Evolutionary conservation across 2,329 filamentous ascomycete species (phyloP), one percentile per base, ranked within the genome.

Genomic region (Parastagonospora avenae): DNA sequence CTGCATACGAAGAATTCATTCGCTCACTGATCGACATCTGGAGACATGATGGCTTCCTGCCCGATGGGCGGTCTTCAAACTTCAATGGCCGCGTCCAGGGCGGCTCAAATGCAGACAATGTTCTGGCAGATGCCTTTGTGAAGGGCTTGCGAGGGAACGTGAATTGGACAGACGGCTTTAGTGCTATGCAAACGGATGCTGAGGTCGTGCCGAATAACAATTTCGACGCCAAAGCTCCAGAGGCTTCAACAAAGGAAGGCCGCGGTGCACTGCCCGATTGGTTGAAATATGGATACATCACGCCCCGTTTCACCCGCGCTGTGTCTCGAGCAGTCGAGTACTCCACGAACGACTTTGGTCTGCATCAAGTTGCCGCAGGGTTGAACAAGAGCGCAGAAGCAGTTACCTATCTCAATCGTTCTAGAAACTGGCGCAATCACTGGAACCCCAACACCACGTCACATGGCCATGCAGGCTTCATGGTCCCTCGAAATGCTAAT

Each of bases 51-150:
- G 85, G 85, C 4, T 89, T 81, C 59, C 76, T 88, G 63, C 85
- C 86, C 0, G 86, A 89, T 60, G 86, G 79, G 0, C 82, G 87
- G 9, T 88, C 85, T 0, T 87, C 83, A 1, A 86, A 89, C 69
- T 87, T 78, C 74, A 90, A 89, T 55, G 88, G 88, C 8, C 82
- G 83, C 12, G 83, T 84, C 0, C 87, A 90, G 66, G 87, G 86
- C 9, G 88, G 88, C 7, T 87, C 82, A 10, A 90, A 90, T 62
- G 82, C 83, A 4, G 87, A 91, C 66, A 90, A 88, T 49, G 81
- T 91, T 4, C 80, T 91, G 12, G 87, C 87, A 2, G 88, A 91
- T 62, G 88, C 87, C 0, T 90, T 84, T 55, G 80, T 89, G 28
- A 90, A 90, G 67, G 85, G 86, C 0, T 80, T 90, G 2, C 76